Evolutionary conservation across 2,329 filamentous ascomycete species (phyloP).

Genomic region (Pyrenophora tritici-repentis): DNA sequence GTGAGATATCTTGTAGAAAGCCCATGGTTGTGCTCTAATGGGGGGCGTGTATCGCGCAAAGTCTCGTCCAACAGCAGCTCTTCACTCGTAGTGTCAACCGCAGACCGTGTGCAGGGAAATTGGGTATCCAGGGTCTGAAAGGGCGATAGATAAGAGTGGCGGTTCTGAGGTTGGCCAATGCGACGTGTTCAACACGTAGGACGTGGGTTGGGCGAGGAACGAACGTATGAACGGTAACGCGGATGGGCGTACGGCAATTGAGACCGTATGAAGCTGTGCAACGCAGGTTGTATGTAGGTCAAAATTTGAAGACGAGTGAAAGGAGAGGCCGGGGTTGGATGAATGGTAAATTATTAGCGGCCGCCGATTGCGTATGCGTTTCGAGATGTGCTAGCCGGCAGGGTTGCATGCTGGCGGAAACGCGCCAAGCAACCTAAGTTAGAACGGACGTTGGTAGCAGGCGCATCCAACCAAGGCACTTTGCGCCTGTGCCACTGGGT

Average conservation of each 20-base stretch:
- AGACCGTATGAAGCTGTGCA: slow-evolving; percentile 7
- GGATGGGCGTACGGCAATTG: slow-evolving; percentile 13
- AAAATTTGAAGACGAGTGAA: slow-evolving; percentile 5
- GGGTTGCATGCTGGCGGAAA: slow-evolving; percentile 18
- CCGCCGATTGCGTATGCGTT: slow-evolving; percentile 30
- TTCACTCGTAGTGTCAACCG: slow-evolving; percentile 20
- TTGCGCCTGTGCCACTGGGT: neutral
- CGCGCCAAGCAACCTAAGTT: slow-evolving; percentile 17
- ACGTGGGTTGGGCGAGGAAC: slow-evolving; percentile 25
- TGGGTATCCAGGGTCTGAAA: neutral
- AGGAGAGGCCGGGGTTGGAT: slow-evolving; percentile 11
- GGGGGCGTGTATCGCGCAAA: slow-evolving; percentile 13
- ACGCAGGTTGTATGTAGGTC: slow-evolving; percentile 1
- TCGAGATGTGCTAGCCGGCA: slow-evolving; percentile 20
- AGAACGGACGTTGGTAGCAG: slow-evolving; percentile 16
- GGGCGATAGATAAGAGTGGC: slow-evolving; percentile 4
- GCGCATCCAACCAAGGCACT: slow-evolving; percentile 12
- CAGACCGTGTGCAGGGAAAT: slow-evolving; percentile 2
- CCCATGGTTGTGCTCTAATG: slow-evolving; percentile 18
- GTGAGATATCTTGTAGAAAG: slow-evolving; percentile 45
- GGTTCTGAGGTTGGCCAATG: slow-evolving; percentile 10
- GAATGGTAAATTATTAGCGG: slow-evolving; percentile 17
- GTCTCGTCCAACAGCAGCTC: slow-evolving; percentile 21
- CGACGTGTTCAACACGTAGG: slow-evolving; percentile 21
- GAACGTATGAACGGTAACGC: slow-evolving; percentile 25